phyloP scores from a whole-genome alignment of 176 grass and related monocot species.

The Triticum turgidum region DNA sequence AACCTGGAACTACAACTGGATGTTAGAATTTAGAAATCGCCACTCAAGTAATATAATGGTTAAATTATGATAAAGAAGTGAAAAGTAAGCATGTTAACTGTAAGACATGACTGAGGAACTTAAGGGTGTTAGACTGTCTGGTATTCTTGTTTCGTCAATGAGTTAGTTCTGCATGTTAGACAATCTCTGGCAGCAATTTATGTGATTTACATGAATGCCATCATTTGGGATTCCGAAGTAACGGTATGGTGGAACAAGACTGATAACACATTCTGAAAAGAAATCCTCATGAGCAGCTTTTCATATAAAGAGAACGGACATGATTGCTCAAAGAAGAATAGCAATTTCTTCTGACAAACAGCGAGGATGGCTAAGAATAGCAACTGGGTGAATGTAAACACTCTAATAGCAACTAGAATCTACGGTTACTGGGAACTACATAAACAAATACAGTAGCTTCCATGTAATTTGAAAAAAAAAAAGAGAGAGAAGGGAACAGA shows the following conservation, averaged over 20 bases:
- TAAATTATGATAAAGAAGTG: constrained; percentile 15
- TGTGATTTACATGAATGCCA: not conserved
- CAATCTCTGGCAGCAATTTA: not conserved
- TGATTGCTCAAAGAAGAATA: constrained; percentile 13
- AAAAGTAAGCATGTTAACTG: not conserved
- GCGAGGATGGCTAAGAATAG: constrained; percentile 18
- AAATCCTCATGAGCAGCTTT: not conserved
- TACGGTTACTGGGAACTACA: not conserved
- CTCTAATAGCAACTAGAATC: not conserved
- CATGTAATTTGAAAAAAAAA: not conserved
- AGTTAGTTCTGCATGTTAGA: not conserved
- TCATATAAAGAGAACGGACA: not conserved
- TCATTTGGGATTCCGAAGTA: not conserved
- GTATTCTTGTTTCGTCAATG: not conserved
- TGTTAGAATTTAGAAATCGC: constrained; percentile 4
- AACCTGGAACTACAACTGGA: not conserved
- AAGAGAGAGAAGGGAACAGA: not conserved
- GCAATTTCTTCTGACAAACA: not conserved
- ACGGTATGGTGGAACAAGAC: not conserved
- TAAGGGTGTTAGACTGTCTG: not conserved
- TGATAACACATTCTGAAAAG: not conserved
- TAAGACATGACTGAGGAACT: not conserved
- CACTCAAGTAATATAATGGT: not conserved
- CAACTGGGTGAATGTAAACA: not conserved
- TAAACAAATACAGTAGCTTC: not conserved